These are phyloP conservation scores for Secale cereale DNA, from an alignment of 176 grass and related monocot species.

Conservation along the genomic window DNA sequence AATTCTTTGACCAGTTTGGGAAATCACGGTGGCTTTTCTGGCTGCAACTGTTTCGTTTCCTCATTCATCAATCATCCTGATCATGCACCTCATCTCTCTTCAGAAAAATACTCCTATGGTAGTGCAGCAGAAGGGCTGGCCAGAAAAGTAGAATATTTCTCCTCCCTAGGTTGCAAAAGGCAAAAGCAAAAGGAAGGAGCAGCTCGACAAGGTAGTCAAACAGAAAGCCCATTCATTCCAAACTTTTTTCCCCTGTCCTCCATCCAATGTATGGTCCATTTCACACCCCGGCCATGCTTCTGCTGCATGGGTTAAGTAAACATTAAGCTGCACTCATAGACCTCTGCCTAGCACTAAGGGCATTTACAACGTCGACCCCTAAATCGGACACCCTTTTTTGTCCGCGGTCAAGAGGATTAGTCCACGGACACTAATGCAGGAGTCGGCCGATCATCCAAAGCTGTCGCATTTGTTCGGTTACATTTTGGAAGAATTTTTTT, in stretches of 20 bases:
- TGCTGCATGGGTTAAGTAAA: too few species aligned
- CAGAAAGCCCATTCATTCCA: conserved; percentile 46
- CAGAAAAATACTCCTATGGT: neutral
- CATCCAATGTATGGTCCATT: conserved; percentile 42
- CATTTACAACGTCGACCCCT: too few species aligned
- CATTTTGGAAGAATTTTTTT: too few species aligned
- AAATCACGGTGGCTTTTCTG: conserved; percentile 39
- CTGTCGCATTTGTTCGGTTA: too few species aligned
- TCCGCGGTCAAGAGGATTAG: too few species aligned
- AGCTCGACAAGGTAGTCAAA: conserved; percentile 43
- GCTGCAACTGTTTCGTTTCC: conserved; percentile 24
- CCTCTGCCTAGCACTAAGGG: too few species aligned
- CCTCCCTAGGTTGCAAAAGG: conserved; percentile 5
- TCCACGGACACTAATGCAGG: too few species aligned
- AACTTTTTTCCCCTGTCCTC: neutral
- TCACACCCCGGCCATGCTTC: neutral
- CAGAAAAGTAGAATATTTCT: conserved; percentile 35
- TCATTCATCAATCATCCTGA: conserved; percentile 50
- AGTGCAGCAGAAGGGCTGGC: neutral
- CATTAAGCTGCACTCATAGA: too few species aligned
- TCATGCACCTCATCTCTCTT: neutral
- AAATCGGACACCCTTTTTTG: too few species aligned
- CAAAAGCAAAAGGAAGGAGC: conserved; percentile 25
- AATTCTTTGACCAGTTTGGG: conserved; percentile 26
- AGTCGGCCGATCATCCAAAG: too few species aligned